Evolutionary conservation across 176 grass and related monocot species (phyloP).

Genomic region (Cenchrus fungigraminus): DNA sequence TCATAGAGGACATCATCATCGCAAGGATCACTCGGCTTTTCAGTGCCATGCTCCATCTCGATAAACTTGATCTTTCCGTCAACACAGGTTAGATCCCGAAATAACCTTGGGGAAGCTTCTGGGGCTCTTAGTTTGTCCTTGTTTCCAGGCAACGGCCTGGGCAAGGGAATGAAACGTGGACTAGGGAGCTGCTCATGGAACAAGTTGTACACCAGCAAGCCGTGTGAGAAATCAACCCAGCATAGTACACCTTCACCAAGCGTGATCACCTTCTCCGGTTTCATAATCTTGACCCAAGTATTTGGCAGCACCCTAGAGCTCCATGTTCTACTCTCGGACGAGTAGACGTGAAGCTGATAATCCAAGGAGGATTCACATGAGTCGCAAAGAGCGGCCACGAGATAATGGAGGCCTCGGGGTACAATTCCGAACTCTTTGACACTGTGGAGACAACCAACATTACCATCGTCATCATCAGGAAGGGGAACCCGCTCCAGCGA

Average conservation of each 20-base stretch:
- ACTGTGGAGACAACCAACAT: neutral
- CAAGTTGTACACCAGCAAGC: no score
- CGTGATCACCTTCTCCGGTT: no score
- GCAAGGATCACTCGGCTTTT: neutral
- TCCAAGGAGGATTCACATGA: neutral
- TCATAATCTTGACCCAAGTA: no score
- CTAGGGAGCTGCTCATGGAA: no score
- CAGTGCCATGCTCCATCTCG: neutral
- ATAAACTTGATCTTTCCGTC: conserved; percentile 1
- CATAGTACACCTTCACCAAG: no score
- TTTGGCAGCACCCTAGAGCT: no score
- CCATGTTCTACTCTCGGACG: no score
- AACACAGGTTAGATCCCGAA: neutral
- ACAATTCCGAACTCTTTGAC: neutral
- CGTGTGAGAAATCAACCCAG: no score
- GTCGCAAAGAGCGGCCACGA: neutral
- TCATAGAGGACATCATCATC: neutral
- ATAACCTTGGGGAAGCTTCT: neutral
- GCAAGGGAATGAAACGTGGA: neutral
- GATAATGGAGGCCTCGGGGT: neutral
- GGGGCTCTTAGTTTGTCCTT: neutral
- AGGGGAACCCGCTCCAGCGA: neutral
- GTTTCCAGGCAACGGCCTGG: neutral
- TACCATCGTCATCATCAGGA: neutral
- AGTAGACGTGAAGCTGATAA: no score